Base-by-base conservation (phyloP, 805 yeast species). In the Barnettozyma sucrosica region DNA sequence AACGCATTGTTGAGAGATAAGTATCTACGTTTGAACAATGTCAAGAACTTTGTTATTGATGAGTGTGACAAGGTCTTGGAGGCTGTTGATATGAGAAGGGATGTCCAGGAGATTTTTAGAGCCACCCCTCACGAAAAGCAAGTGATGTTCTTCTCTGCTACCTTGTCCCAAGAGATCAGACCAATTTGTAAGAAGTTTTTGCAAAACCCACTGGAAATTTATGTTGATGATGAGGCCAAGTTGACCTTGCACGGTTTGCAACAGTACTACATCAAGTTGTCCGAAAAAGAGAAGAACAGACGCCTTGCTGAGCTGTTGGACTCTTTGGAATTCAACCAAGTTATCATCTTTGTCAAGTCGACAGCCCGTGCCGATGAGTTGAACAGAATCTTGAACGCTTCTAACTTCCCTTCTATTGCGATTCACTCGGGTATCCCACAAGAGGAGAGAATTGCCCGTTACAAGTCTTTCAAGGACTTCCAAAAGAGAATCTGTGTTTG, bases 121-220 rank as follows among this genome's bases (percentile, higher is more conserved):
- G 87, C 87, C 52, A 92, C 99, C 45, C 99, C 99, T 56, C 95
- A 87, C 71, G 96, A 92, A 68, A 92, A 92, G 72, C 99, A 92
- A 75, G 98, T 93, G 48, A 90, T 93, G 98, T 92, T 92, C 97
- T 92, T 92, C 71, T 86, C 96, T 51, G 99, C 99, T 56, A 92
- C 99, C 48, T 77, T 92, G 61, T 82, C 96, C 42, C 87, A 80
- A 66, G 98, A 92, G 66, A 89, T 92, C 63, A 86, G 96, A 70
- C 97, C 97, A 53, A 82, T 93, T 50, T 92, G 97, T 77, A 92
- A 90, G 76, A 89, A 92, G 74, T 92, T 93, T 75, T 87, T 93
- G 90, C 96, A 92, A 73, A 89, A 87, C 62, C 98, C 99, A 56
- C 79, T 93, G 68, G 99, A 92, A 75, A 89, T 92, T 58, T 92